Conservation (phyloP, 2,329 filamentous ascomycete genomes). For the Colletotrichum siamense region DNA sequence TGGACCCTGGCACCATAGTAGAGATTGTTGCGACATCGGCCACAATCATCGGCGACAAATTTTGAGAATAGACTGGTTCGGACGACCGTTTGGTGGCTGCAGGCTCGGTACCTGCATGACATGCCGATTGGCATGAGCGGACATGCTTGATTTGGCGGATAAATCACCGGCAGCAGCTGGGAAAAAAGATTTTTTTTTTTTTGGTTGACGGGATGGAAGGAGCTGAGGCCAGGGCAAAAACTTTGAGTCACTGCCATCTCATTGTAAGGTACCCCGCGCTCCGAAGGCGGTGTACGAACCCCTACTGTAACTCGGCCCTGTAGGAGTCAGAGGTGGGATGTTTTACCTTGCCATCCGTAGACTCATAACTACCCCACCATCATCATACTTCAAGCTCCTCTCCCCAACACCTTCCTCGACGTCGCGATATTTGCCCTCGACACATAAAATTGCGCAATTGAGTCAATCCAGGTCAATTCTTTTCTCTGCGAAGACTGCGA, state of each 20-base stretch:
- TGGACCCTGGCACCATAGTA: not conserved
- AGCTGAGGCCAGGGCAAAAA: not conserved
- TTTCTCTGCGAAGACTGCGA: not conserved
- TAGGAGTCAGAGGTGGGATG: slow-evolving; percentile 17
- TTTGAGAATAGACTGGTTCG: not conserved
- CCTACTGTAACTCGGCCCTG: not conserved
- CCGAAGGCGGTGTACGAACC: slow-evolving; percentile 14
- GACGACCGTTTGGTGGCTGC: not conserved
- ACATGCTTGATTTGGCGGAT: not conserved
- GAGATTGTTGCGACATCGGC: not conserved
- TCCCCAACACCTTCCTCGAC: not conserved
- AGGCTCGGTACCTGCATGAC: slow-evolving; percentile 9
- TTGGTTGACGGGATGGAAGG: not conserved
- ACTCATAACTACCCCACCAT: slow-evolving; percentile 11
- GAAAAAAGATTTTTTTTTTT: not conserved
- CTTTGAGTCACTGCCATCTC: slow-evolving; percentile 9
- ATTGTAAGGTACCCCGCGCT: slow-evolving; percentile 14
- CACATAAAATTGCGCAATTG: not conserved
- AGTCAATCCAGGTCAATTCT: not conserved
- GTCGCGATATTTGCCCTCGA: not conserved
- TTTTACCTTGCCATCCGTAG: not conserved
- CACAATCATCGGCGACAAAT: not conserved
- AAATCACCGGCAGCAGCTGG: not conserved
- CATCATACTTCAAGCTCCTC: not conserved
- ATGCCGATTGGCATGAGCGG: not conserved